These are phyloP conservation scores for Lentinula sp. DNA, from an alignment of 768 basidiomycete genomes.

Conservation along the genomic window DNA sequence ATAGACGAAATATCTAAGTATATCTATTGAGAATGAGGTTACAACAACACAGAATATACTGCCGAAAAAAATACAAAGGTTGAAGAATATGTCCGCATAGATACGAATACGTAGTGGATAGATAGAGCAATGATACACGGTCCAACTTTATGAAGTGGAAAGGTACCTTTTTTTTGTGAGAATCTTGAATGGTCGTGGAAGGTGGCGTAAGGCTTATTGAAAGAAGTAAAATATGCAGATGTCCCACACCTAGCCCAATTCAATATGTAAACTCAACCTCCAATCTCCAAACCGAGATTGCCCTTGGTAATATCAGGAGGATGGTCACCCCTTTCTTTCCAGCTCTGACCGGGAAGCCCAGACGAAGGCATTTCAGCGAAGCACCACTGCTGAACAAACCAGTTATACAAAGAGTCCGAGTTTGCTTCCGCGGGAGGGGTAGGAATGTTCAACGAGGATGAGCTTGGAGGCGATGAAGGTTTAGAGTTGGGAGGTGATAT, in stretches of 20 bases:
- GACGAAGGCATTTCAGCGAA: constrained; percentile 1
- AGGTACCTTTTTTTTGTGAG: too few relatives aligned
- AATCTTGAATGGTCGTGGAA: too few relatives aligned
- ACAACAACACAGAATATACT: neutral
- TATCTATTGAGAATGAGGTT: too few relatives aligned
- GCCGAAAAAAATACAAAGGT: neutral
- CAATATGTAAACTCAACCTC: neutral
- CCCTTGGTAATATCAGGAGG: neutral
- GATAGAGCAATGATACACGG: neutral
- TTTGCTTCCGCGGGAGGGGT: neutral
- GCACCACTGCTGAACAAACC: constrained; percentile 5
- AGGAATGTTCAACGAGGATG: neutral
- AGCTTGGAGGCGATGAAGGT: neutral
- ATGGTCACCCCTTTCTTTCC: neutral
- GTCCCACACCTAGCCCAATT: neutral
- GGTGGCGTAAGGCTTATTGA: too few relatives aligned
- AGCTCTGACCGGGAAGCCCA: neutral
- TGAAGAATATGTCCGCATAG: neutral
- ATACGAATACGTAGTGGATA: neutral
- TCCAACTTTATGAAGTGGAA: too few relatives aligned
- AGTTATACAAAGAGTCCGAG: constrained; percentile 1
- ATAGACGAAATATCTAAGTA: too few relatives aligned
- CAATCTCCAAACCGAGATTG: neutral
- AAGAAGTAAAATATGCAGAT: neutral
- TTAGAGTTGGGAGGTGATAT: neutral